Base-by-base conservation (phyloP, 768 basidiomycete species). In the Coprinopsis cinerea region DNA sequence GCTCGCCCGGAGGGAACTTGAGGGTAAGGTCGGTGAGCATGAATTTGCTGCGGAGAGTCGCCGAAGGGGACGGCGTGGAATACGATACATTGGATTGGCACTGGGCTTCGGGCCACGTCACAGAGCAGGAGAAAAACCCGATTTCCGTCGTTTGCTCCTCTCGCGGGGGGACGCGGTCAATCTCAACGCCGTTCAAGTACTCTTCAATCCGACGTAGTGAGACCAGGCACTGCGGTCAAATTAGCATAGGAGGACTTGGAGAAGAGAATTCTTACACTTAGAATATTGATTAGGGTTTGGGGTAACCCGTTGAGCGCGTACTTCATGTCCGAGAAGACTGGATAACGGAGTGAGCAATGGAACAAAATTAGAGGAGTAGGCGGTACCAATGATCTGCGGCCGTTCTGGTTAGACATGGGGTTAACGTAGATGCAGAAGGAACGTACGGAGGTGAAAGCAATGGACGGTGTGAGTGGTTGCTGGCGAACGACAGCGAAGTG, bases 141-240 rank as follows among this genome's bases (percentile, higher is more conserved):
- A n/a, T n/a, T n/a, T n/a, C n/a, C n/a, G n/a, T n/a, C n/a, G 75
- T 72, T 55, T 84, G 78, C 23, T 75, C 63, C 18, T 72, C 64
- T 5, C 88, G 64, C 1, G 82, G 81, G 3, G 73, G 75, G 10
- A 88, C 81, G 1, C 73, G 64, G 1, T 74, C 62, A 14, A 96
- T 81, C 65, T 97, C 93, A 1, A 78, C 76, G 7, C 78, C 75
- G 42, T 79, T 69, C 22, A 96, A 77, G 64, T 94, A 96, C 58
- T 89, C 92, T 61, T 94, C 92, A 52, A 96, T 92, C 44, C 93
- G 88, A 14, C 87, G 82, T 43, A 93, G 71, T 10, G 91, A 93
- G 15, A 96, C 89, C 40, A 88, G 73, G 48, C 82, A 79, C 85
- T 86, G 47, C 30, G 32, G 22, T 24, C 42, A 42, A 20, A 27